Conservation (phyloP, 2,329 filamentous ascomycete genomes). For the Ramularia endophylla region DNA sequence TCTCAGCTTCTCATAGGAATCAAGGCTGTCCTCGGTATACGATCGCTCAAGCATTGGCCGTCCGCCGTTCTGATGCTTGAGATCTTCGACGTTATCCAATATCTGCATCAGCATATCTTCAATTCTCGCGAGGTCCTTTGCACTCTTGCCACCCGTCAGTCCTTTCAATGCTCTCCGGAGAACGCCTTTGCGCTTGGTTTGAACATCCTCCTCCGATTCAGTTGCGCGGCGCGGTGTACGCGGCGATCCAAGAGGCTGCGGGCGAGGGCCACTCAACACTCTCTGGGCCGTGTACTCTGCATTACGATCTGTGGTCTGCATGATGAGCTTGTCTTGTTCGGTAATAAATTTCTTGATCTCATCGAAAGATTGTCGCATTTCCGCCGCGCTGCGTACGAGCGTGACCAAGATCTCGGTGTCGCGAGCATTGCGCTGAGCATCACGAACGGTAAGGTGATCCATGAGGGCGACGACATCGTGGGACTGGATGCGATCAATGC, state of each 20-base stretch:
- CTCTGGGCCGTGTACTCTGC: constrained; percentile 80
- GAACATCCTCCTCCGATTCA: constrained; percentile 52
- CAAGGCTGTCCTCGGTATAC: constrained; percentile 44
- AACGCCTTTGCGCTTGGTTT: constrained; percentile 84
- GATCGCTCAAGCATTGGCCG: constrained; percentile 20
- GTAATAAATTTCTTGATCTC: constrained; percentile 90
- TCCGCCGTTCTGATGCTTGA: constrained; percentile 36
- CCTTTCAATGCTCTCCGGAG: constrained; percentile 91
- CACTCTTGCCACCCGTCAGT: constrained; percentile 71
- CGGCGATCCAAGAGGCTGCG: constrained; percentile 62
- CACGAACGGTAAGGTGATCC: constrained; percentile 96
- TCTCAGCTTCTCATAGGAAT: constrained; percentile 65
- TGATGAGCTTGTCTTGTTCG: constrained; percentile 83
- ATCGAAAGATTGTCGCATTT: constrained; percentile 95
- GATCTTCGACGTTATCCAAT: constrained; percentile 78
- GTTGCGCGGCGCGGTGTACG: constrained; percentile 46
- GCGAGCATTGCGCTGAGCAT: constrained; percentile 90
- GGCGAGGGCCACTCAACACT: constrained; percentile 77
- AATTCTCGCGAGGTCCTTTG: constrained; percentile 56
- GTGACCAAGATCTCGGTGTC: constrained; percentile 96
- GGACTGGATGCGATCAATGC: constrained; percentile 86
- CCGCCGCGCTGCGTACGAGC: constrained; percentile 84
- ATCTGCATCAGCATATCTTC: constrained; percentile 69
- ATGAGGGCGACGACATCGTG: constrained; percentile 96
- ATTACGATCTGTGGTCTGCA: constrained; percentile 79